Base-by-base conservation (phyloP, 2,329 filamentous ascomycete genomes). In the Talaromyces albobiverticillius region DNA sequence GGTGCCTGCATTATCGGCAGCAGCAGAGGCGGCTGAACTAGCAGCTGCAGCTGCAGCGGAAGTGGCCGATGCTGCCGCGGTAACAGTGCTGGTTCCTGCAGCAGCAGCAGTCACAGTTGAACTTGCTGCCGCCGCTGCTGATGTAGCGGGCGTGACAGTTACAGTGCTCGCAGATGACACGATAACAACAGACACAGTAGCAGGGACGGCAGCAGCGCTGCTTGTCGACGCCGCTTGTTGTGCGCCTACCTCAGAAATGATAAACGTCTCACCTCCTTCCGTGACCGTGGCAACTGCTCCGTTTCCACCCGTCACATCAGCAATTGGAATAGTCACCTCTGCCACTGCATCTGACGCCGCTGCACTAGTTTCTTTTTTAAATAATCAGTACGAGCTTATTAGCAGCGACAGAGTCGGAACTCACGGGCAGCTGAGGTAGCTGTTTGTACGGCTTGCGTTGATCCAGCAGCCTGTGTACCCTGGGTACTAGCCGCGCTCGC, bases 161-260 rank as follows among this genome's bases (percentile, higher is more conserved):
- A 36, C 41, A 16, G 50, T 52, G 31, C 50, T 52, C 25, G 32
- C 14, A 31, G 41, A 25, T 8, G 50, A 52, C 4, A 52, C 50
- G 22, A 52, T 14, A 20, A 52, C 25, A 18, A 52, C 41, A 13
- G 50, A 52, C 22, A 52, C 41, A 6, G 41, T 34, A 46, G 32
- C 31, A 18, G 41, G 29, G 50, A 22, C 34, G n/a, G 16, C 9
- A 46, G 32, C 31, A 18, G 41, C 20, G 50, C 22, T 43, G n/a
- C 11, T 9, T 20, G 13, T 45, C 13, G 42, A 32, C 20, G 29
- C 16, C 23, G 29, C 41, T 46, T 52, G 50, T n/a, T 34, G 14
- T 29, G 4, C 41, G 7, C 41, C 41, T 22, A 46, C 2, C 23
- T 52, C 16, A 25, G 50, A 52, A 10, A 52, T 46, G 22, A 52